phyloP scores from a whole-genome alignment of 352 stramenopile genomes.

The Globisporangium alternatum region DNA sequence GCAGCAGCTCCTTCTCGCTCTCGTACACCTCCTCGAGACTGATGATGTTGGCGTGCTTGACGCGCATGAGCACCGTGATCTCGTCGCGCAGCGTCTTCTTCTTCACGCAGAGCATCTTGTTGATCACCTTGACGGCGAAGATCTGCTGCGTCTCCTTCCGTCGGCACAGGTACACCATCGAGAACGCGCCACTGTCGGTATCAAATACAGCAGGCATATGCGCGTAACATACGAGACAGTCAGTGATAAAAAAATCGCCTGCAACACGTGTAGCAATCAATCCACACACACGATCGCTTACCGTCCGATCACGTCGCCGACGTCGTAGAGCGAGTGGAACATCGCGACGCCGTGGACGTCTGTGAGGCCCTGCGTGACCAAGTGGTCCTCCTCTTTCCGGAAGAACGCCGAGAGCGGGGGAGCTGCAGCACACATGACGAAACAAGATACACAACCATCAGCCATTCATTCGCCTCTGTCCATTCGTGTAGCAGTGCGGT shows the following conservation, averaged over 20 bases:
- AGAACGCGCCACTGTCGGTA: constrained; percentile 58
- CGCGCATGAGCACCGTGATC: constrained; percentile 80
- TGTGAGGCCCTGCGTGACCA: constrained; percentile 81
- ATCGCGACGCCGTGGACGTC: constrained; percentile 79
- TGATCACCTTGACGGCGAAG: constrained; percentile 87
- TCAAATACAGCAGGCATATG: background rate
- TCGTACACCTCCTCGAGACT: constrained; percentile 85
- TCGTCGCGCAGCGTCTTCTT: constrained; percentile 86
- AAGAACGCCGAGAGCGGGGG: constrained; percentile 86
- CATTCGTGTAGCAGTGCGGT: constrained; percentile 6
- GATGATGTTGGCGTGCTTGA: constrained; percentile 88
- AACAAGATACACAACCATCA: constrained; percentile 9
- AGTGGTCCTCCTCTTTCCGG: constrained; percentile 79
- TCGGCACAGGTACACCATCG: constrained; percentile 82
- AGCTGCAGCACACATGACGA: constrained; percentile 28
- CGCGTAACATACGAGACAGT: background rate
- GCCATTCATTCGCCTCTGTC: background rate
- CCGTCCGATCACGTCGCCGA: constrained; percentile 81
- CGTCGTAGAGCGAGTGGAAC: constrained; percentile 89
- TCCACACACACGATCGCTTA: constrained; percentile 8
- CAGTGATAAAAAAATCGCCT: background rate
- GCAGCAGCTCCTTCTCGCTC: constrained; percentile 83
- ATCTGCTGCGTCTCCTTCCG: constrained; percentile 78
- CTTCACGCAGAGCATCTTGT: constrained; percentile 85
- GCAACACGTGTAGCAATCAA: background rate